Conservation (phyloP, 148 eudicot species). For the Simmondsia chinensis region DNA sequence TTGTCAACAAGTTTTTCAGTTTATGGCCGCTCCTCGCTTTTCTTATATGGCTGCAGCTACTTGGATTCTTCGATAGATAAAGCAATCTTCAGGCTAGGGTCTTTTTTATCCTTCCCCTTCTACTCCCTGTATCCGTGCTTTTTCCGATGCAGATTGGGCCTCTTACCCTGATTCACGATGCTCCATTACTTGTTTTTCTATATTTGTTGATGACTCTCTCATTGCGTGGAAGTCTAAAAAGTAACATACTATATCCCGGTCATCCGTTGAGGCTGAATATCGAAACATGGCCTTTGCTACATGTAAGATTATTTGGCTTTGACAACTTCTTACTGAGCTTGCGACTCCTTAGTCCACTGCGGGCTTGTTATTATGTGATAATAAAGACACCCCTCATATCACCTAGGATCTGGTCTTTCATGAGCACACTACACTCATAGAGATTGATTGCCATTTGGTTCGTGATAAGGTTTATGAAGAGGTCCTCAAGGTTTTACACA, state of each 20-base stretch:
- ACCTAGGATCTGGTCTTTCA: background rate
- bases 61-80: background rate
- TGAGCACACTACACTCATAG: background rate
- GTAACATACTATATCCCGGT: background rate
- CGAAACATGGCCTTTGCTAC: background rate
- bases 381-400: background rate
- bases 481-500: too few relatives aligned
- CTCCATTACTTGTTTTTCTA: background rate
- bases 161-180: background rate
- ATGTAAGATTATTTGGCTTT: background rate
- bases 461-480: too few relatives aligned
- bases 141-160: background rate
- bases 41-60: background rate
- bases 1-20: background rate
- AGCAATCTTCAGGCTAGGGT: background rate
- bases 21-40: background rate
- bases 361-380: background rate
- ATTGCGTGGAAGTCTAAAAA: slow-evolving; percentile 8
- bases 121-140: too few relatives aligned
- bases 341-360: background rate
- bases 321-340: background rate
- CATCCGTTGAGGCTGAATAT: background rate
- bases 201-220: background rate
- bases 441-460: slow-evolving; percentile 2
- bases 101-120: background rate